Evolutionary conservation across 306 rosid species (phyloP).

Genomic region (Castanospermum australe): DNA sequence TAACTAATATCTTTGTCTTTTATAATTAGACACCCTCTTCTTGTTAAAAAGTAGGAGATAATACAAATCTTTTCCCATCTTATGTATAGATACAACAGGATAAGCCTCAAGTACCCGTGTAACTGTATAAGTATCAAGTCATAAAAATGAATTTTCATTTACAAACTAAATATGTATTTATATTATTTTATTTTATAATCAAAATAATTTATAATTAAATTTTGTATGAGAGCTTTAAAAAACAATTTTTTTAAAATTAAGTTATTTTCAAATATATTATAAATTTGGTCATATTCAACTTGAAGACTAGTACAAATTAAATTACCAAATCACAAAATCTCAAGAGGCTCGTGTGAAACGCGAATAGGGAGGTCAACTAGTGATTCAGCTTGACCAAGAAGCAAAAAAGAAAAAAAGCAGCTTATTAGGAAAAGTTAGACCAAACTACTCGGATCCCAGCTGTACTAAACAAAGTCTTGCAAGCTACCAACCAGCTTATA

Average conservation of each 20-base stretch:
- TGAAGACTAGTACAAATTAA: neutral
- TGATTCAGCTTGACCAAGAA: neutral
- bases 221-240: no score
- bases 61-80: no score
- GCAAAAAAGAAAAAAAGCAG: neutral
- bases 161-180: no score
- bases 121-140: neutral
- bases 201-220: no score
- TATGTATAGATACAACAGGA: neutral
- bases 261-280: no score
- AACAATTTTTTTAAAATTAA: no score
- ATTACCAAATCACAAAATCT: neutral
- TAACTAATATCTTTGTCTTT: no score
- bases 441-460: neutral
- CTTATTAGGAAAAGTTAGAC: constrained; percentile 23
- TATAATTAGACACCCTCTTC: no score
- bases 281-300: neutral
- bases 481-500: constrained; percentile 7
- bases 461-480: neutral
- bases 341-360: constrained; percentile 29
- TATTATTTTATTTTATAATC: no score
- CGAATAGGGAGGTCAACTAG: neutral
- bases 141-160: neutral
- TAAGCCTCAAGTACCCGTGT: neutral
- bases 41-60: no score